These are phyloP conservation scores for Kluyveromyces wickerhamii DNA, from an alignment of 805 yeast genomes.

Conservation along the genomic window DNA sequence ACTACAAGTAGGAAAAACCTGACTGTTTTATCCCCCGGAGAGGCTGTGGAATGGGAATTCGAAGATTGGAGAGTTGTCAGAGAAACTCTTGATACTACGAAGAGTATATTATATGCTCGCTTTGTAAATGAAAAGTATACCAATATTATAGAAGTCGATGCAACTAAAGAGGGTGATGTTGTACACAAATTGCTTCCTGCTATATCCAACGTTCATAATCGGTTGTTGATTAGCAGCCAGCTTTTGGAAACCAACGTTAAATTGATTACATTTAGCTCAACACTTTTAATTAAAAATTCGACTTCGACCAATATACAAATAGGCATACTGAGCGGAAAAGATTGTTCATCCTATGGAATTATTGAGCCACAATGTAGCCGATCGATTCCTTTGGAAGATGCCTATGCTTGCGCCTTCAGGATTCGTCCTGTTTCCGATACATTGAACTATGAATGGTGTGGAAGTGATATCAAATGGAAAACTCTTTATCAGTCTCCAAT, in stretches of 20 bases:
- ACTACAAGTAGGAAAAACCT: slow-evolving; percentile 20
- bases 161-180: slow-evolving; percentile 78
- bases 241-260: slow-evolving; percentile 75
- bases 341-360: slow-evolving; percentile 28
- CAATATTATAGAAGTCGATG: slow-evolving; percentile 48
- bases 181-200: slow-evolving; percentile 61
- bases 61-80: slow-evolving; percentile 89
- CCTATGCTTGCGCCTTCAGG: slow-evolving; percentile 47
- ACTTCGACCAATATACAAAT: slow-evolving; percentile 35
- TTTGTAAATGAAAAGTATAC: slow-evolving; percentile 50
- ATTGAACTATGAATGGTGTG: slow-evolving; percentile 58
- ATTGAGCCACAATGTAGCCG: slow-evolving; percentile 49
- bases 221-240: slow-evolving; percentile 64
- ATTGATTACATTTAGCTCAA: slow-evolving; percentile 66
- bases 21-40: slow-evolving; percentile 39
- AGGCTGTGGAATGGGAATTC: slow-evolving; percentile 73
- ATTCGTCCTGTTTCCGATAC: slow-evolving; percentile 55
- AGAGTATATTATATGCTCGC: slow-evolving; percentile 53
- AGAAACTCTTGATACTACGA: slow-evolving; percentile 65
- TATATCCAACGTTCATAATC: slow-evolving; percentile 52
- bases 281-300: slow-evolving; percentile 60
- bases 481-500: slow-evolving; percentile 41
- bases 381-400: slow-evolving; percentile 70
- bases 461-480: slow-evolving; percentile 57
- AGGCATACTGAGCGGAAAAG: slow-evolving; percentile 15